phyloP scores from a whole-genome alignment of 257 asterid species.

The Paulownia fortunei region DNA sequence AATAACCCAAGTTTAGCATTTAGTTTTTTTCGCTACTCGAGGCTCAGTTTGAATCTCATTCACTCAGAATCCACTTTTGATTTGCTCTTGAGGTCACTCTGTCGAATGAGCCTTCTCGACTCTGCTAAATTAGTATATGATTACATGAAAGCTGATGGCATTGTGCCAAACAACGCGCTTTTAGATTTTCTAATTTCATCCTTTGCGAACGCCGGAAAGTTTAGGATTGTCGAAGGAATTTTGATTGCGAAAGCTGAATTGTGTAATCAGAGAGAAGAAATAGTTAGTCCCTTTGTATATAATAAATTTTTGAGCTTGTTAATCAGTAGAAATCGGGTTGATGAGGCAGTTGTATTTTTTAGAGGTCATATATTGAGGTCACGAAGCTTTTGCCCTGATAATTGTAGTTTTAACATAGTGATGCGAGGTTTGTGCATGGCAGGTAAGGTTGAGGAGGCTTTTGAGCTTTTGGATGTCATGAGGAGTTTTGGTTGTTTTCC shows the following conservation, averaged over 20 bases:
- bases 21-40: slow-evolving; percentile 66
- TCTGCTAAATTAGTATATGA: slow-evolving; percentile 54
- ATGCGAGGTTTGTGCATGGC: slow-evolving; percentile 71
- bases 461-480: slow-evolving; percentile 66
- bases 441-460: slow-evolving; percentile 69
- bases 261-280: slow-evolving; percentile 45
- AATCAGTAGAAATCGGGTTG: slow-evolving; percentile 50
- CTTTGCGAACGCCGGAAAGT: slow-evolving; percentile 59
- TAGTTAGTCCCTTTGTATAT: slow-evolving; percentile 58
- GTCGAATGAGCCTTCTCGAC: slow-evolving; percentile 61
- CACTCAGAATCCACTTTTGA: slow-evolving; percentile 58
- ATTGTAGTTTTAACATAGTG: slow-evolving; percentile 76
- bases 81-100: slow-evolving; percentile 71
- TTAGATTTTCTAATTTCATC: slow-evolving; percentile 55
- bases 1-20: slow-evolving; percentile 70
- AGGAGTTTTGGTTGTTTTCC: slow-evolving; percentile 64
- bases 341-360: slow-evolving; percentile 76
- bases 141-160: slow-evolving; percentile 70
- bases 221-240: slow-evolving; percentile 63
- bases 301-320: slow-evolving; percentile 68
- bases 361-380: slow-evolving; percentile 61
- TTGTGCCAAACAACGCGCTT: slow-evolving; percentile 41
- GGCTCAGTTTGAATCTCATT: slow-evolving; percentile 58
- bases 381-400: slow-evolving; percentile 61
- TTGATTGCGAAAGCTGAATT: slow-evolving; percentile 65